Conservation (phyloP, 108 stramenopile species). For the Cyclotella choctawhatcheeana region DNA sequence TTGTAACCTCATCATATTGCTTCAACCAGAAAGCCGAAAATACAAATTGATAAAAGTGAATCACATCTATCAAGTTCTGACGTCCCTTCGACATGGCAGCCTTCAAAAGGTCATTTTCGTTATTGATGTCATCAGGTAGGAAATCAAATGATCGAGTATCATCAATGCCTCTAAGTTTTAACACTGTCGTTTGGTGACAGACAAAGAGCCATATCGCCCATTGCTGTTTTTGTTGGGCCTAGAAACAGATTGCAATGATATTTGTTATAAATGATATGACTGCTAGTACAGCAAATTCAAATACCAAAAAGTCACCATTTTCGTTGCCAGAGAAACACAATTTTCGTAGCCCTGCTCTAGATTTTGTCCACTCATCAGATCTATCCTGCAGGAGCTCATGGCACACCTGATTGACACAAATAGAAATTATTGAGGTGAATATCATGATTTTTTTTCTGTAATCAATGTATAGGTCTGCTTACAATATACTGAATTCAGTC, state of each 20-base stretch:
- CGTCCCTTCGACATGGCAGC: neutral
- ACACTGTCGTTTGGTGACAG: neutral
- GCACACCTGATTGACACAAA: neutral
- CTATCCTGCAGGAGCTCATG: neutral
- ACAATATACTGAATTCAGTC: neutral
- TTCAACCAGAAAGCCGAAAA: conserved; percentile 3
- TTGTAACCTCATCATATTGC: conserved; percentile 7
- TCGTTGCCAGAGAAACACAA: neutral
- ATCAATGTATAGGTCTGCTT: too few relatives aligned
- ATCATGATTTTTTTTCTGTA: too few relatives aligned
- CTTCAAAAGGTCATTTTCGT: neutral
- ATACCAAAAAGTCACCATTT: neutral
- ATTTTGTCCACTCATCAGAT: neutral
- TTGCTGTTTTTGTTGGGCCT: neutral
- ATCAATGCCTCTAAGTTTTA: conserved; percentile 6
- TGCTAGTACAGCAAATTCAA: neutral
- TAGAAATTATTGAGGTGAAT: too few relatives aligned
- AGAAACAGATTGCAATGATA: neutral
- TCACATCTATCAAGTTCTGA: neutral
- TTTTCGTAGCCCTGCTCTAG: neutral
- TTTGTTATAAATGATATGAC: neutral
- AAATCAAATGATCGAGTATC: neutral
- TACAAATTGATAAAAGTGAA: neutral
- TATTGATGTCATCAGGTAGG: neutral
- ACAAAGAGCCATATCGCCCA: neutral